phyloP scores from a whole-genome alignment of 2,329 filamentous ascomycete species.

The Rhinocladiella similis region DNA sequence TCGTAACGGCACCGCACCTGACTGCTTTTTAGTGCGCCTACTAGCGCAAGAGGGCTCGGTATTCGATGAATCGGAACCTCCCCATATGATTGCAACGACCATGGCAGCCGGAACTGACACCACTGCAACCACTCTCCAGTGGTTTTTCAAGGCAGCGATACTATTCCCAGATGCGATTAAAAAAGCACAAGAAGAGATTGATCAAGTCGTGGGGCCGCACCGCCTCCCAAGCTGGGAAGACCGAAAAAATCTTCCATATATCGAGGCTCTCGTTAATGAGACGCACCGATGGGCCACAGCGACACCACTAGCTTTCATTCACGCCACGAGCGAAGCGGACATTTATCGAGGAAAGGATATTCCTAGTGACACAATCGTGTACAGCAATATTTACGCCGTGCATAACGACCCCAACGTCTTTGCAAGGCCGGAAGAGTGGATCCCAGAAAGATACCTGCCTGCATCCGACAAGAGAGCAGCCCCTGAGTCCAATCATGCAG shows the following conservation, averaged over 20 bases:
- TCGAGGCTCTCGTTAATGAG: slow-evolving; percentile 43
- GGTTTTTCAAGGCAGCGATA: slow-evolving; percentile 19
- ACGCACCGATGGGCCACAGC: slow-evolving; percentile 45
- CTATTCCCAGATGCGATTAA: slow-evolving; percentile 56
- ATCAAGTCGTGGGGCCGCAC: slow-evolving; percentile 30
- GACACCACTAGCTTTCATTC: slow-evolving; percentile 47
- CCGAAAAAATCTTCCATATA: slow-evolving; percentile 36
- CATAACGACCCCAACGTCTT: slow-evolving; percentile 12
- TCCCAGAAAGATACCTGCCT: slow-evolving; percentile 44
- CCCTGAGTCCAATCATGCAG: slow-evolving; percentile 34
- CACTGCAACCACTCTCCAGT: slow-evolving; percentile 17
- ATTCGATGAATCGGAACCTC: slow-evolving; percentile 14
- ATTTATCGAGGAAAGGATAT: slow-evolving; percentile 26
- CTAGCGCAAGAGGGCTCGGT: slow-evolving; percentile 6
- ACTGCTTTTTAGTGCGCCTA: slow-evolving; percentile 16
- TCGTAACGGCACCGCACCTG: slow-evolving; percentile 7
- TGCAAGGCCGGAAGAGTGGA: slow-evolving; percentile 35
- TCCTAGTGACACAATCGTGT: slow-evolving; percentile 45
- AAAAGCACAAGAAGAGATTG: slow-evolving; percentile 37
- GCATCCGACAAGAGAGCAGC: slow-evolving; percentile 35
- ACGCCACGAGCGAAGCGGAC: slow-evolving; percentile 25
- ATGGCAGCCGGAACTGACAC: slow-evolving; percentile 18
- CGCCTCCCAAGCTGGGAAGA: slow-evolving; percentile 40
- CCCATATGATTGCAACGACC: slow-evolving; percentile 7
- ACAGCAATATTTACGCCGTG: slow-evolving; percentile 47